Base-by-base conservation (phyloP, 1,284 basidiomycete species). In the Malassezia vespertilionis region DNA sequence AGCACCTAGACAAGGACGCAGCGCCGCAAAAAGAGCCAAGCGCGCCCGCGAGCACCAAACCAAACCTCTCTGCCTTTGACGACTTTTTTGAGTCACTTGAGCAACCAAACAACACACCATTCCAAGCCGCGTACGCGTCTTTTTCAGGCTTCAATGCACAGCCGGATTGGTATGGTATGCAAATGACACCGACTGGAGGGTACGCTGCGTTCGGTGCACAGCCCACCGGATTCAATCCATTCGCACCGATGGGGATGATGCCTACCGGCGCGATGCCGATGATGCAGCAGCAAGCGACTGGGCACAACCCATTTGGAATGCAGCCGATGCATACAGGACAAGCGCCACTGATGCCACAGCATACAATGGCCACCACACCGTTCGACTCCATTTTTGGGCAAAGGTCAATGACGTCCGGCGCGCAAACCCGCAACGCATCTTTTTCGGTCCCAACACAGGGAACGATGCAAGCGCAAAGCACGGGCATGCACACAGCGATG, bases 81-180 rank as follows among this genome's bases (percentile, higher is more conserved):
- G 93, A 97, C 73, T 93, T 97, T 75, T 95, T 97, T 73, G 76
- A 79, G 39, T 80, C 85, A 14, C 93, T 97, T 60, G 89, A 95
- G 70, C 78, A 80, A 43, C 81, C 85, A 48, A 82, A 85, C 64
- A 75, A 80, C 5, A 77, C 77, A n/a, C 81, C 82, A 75, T 84
- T 83, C 68, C 80, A 81, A 56, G 30, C 39, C 4, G 40, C 39
- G n/a, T 46, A 52, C 30, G 27, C 44, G 21, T 31, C 44, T 33
- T 55, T 58, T 35, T 51, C 55, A 15, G 42, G 33, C 31, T 43
- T 63, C 4, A 49, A 58, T 20, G 47, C 58, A 11, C 61, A 63
- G 40, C 61, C 53, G 23, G 51, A 60, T 56, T 53, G 60, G 55
- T 26, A 35, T 37, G 17, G 50, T 4, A 78, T 77, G 2, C 78